Conservation (phyloP, 164 flowering plant genomes). For the Echeveria elegans region DNA sequence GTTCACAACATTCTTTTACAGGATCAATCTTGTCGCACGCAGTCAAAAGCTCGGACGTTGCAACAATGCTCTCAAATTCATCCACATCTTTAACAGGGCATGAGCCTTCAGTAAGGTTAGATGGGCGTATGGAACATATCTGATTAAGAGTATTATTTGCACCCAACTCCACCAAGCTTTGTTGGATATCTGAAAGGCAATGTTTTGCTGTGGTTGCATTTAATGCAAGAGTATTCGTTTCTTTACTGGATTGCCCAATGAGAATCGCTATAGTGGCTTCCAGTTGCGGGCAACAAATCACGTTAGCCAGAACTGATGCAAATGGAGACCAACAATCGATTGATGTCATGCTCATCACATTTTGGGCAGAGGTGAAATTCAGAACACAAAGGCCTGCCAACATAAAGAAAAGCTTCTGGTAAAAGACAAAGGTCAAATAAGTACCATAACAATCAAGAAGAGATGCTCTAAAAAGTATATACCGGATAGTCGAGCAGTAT, state of each 20-base stretch:
- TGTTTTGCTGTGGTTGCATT: slow-evolving; percentile 49
- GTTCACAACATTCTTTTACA: slow-evolving; percentile 85
- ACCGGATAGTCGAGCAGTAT: slow-evolving; percentile 80
- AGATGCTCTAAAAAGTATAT: not conserved
- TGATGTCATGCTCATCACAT: slow-evolving; percentile 55
- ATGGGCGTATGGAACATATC: slow-evolving; percentile 61
- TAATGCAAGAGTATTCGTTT: slow-evolving; percentile 55
- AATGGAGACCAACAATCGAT: slow-evolving; percentile 59
- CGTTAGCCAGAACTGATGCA: slow-evolving; percentile 79
- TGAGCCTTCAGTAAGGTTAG: slow-evolving; percentile 73
- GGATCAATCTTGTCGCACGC: slow-evolving; percentile 71
- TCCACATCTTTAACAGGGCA: slow-evolving; percentile 70
- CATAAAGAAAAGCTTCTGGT: not conserved
- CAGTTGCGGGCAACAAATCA: slow-evolving; percentile 90
- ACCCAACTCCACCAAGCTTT: slow-evolving; percentile 62
- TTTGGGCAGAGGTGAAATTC: slow-evolving; percentile 64
- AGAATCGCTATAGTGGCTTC: slow-evolving; percentile 65
- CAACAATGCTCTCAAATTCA: slow-evolving; percentile 66
- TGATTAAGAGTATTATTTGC: slow-evolving; percentile 44
- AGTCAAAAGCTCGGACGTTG: slow-evolving; percentile 54
- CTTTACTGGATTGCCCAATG: slow-evolving; percentile 70
- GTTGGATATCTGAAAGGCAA: slow-evolving; percentile 80
- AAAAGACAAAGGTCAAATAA: not conserved
- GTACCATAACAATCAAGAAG: not conserved
- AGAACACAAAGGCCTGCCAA: slow-evolving; percentile 62